These are phyloP conservation scores for Ophiostoma montium DNA, from an alignment of 2,329 filamentous ascomycete genomes.

Conservation along the genomic window DNA sequence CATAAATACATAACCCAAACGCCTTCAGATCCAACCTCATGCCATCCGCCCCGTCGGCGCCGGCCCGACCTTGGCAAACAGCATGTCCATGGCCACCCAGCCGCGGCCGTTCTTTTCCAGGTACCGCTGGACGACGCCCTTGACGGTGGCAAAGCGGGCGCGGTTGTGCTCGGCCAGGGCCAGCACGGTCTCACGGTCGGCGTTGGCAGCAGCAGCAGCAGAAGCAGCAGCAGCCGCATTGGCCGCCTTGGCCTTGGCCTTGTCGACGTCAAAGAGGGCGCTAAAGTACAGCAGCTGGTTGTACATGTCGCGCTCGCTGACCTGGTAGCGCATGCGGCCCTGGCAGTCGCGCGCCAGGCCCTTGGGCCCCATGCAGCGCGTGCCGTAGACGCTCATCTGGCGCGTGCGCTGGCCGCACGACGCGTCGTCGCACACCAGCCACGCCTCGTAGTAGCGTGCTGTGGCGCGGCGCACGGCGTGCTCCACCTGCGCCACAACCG, in stretches of 20 bases:
- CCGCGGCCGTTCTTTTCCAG: constrained; percentile 79
- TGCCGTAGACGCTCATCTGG: constrained; percentile 86
- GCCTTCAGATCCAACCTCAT: too few species aligned
- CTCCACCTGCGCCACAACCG: constrained; percentile 76
- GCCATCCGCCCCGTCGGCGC: constrained; percentile 9
- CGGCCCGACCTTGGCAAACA: constrained; percentile 60
- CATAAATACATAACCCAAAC: too few species aligned
- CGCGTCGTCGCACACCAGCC: constrained; percentile 80
- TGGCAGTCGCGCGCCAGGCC: constrained; percentile 73
- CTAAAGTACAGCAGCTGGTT: constrained; percentile 88
- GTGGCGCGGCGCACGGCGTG: constrained; percentile 65
- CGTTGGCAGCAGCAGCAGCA: too few species aligned
- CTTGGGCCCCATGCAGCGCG: constrained; percentile 74
- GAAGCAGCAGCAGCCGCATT: constrained; percentile 15
- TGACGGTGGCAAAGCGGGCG: constrained; percentile 60
- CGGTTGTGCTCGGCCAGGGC: constrained; percentile 74
- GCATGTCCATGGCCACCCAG: constrained; percentile 85
- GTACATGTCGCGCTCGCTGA: constrained; percentile 78
- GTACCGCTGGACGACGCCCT: constrained; percentile 66
- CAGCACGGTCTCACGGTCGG: constrained; percentile 48
- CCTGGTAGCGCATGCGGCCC: constrained; percentile 80
- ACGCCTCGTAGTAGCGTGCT: constrained; percentile 79
- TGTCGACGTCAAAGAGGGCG: constrained; percentile 78
- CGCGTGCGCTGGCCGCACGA: constrained; percentile 77
- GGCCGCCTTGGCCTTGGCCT: constrained; percentile 37